Conservation (phyloP, 2,329 filamentous ascomycete species). For the Elsinoe necatrix region DNA sequence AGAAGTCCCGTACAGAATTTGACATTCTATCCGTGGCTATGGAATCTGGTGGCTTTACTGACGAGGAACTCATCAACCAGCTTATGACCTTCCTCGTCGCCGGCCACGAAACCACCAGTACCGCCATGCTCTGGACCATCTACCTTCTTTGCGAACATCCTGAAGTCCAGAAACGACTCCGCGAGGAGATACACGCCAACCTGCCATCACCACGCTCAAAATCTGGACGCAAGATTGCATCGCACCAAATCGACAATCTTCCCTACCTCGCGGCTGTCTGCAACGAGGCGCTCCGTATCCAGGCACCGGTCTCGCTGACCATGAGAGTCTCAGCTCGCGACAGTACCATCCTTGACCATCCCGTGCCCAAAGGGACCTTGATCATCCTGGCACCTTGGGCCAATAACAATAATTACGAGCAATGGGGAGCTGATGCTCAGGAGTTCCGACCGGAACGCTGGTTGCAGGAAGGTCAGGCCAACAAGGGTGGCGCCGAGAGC, state of each 20-base stretch:
- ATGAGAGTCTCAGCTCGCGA: conserved; percentile 56
- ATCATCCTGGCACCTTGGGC: conserved; percentile 58
- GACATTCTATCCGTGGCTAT: conserved; percentile 79
- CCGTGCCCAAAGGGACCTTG: conserved; percentile 61
- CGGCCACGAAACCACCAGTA: conserved; percentile 50
- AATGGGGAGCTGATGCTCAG: conserved; percentile 70
- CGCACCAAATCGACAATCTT: conserved; percentile 58
- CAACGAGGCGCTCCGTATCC: conserved; percentile 67
- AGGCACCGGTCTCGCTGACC: conserved; percentile 62
- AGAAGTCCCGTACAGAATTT: conserved; percentile 43
- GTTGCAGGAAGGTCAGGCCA: conserved; percentile 47
- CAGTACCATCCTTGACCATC: conserved; percentile 56
- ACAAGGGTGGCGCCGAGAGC: conserved; percentile 61
- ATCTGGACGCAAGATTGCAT: conserved; percentile 36
- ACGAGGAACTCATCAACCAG: conserved; percentile 77
- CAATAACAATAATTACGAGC: conserved; percentile 56
- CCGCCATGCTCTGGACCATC: conserved; percentile 46
- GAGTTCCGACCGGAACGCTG: conserved; percentile 74
- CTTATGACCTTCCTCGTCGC: conserved; percentile 83
- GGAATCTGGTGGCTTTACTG: conserved; percentile 63
- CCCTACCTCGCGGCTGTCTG: conserved; percentile 74
- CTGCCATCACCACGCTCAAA: conserved; percentile 37
- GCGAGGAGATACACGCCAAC: conserved; percentile 41
- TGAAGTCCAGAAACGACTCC: conserved; percentile 40
- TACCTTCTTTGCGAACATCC: conserved; percentile 46